A percentile compares a stretch with the other conserved stretches of the same genome.
These are phyloP conservation scores for Thecaphora frezii DNA, from an alignment of 1,284 basidiomycete species.

Conservation along the genomic window DNA sequence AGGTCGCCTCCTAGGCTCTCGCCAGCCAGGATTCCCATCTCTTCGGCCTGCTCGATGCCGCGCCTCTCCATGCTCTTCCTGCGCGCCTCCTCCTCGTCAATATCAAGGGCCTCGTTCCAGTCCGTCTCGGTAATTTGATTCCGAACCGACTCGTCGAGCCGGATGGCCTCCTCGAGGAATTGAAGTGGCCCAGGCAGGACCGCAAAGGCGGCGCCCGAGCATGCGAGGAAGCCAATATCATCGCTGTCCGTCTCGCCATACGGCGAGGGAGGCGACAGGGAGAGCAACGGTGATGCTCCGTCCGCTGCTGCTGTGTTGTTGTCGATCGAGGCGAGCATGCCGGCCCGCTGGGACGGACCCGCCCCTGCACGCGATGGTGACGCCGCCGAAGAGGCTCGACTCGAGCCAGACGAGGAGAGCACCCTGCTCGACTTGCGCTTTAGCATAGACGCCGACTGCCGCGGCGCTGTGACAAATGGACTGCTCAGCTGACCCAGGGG, in stretches of 20 bases:
- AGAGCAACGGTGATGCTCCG: constrained; percentile 8
- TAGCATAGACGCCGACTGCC: not conserved
- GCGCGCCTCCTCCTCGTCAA: constrained; percentile 19
- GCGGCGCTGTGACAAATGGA: constrained; percentile 22
- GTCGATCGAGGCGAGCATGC: constrained; percentile 19
- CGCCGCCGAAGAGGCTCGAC: constrained; percentile 24
- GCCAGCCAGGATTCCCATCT: constrained; percentile 34
- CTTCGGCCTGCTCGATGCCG: constrained; percentile 26
- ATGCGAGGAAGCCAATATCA: not conserved
- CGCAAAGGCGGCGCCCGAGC: not conserved
- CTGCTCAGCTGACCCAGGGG: constrained; percentile 36
- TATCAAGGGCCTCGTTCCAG: constrained; percentile 23
- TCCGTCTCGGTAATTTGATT: constrained; percentile 20
- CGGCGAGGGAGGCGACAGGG: constrained; percentile 17
- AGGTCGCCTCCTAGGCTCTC: constrained; percentile 30
- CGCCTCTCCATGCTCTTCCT: constrained; percentile 13
- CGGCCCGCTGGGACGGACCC: constrained; percentile 13
- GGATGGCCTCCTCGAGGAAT: constrained; percentile 29
- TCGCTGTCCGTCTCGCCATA: constrained; percentile 1
- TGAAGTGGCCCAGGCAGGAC: constrained; percentile 21
- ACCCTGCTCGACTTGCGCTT: constrained; percentile 6
- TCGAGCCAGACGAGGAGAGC: constrained; percentile 15
- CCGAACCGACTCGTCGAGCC: constrained; percentile 16
- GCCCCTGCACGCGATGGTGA: constrained; percentile 9
- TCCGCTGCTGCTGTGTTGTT: constrained; percentile 14